Conservation (phyloP, 108 stramenopile genomes). For the Epithemia pelagica region DNA sequence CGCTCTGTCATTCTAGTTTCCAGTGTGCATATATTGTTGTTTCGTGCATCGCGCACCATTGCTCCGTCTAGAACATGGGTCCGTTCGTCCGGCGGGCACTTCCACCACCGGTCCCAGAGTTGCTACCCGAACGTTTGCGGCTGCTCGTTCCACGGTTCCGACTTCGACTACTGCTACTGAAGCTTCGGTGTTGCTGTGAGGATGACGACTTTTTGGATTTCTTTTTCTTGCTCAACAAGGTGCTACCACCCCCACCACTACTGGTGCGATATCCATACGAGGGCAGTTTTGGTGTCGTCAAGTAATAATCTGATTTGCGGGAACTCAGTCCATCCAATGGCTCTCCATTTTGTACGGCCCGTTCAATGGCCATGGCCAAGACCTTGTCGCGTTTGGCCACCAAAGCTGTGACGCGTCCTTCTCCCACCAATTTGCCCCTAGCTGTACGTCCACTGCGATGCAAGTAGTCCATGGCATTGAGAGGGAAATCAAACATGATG, state of each 20-base stretch:
- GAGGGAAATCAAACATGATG: constrained; percentile 89
- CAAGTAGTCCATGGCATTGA: constrained; percentile 84
- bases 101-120: too few species aligned
- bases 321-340: constrained; percentile 72
- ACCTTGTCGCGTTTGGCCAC: constrained; percentile 83
- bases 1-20: too few species aligned
- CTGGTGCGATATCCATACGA: background rate
- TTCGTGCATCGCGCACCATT: too few species aligned
- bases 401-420: constrained; percentile 77
- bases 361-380: constrained; percentile 77
- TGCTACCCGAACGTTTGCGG: too few species aligned
- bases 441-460: constrained; percentile 91
- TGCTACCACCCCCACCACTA: background rate
- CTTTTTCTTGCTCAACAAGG: background rate
- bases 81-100: too few species aligned
- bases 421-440: constrained; percentile 35
- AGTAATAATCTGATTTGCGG: constrained; percentile 73
- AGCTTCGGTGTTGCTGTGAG: too few species aligned
- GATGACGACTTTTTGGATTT: too few species aligned
- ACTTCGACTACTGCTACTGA: too few species aligned
- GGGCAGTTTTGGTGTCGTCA: background rate
- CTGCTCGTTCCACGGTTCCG: too few species aligned
- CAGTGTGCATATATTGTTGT: too few species aligned
- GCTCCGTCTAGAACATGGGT: too few species aligned
- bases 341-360: constrained; percentile 68